Conservation (phyloP, 495 filamentous ascomycete species). For the Geoglossum glabrum region DNA sequence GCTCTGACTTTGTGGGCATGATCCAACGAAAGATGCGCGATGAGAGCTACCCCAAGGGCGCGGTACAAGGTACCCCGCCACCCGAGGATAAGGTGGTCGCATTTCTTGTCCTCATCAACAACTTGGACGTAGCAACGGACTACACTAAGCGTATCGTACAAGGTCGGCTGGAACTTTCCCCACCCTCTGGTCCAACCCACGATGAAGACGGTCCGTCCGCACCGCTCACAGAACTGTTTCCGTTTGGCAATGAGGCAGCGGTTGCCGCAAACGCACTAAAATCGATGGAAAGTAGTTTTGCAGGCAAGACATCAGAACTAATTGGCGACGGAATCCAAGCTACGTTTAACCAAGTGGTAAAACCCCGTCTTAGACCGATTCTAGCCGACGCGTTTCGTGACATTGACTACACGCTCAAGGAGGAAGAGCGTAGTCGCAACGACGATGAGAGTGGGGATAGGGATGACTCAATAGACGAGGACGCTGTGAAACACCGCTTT, state of each 20-base stretch:
- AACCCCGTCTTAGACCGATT: conserved; percentile 65
- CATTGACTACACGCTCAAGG: conserved; percentile 48
- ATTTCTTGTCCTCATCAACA: conserved; percentile 88
- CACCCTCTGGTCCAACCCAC: background rate
- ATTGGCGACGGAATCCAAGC: conserved; percentile 64
- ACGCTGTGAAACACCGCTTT: conserved; percentile 51
- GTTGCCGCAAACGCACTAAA: conserved; percentile 46
- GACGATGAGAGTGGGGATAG: conserved; percentile 27
- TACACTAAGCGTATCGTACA: conserved; percentile 75
- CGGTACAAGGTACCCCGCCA: conserved; percentile 54
- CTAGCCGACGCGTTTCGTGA: conserved; percentile 80
- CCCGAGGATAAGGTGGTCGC: conserved; percentile 65
- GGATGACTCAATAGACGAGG: conserved; percentile 24
- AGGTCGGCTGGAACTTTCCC: conserved; percentile 28
- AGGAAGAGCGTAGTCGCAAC: conserved; percentile 24
- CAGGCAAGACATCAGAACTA: conserved; percentile 57
- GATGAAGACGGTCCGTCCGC: conserved; percentile 7
- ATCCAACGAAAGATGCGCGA: conserved; percentile 94
- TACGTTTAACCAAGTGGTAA: conserved; percentile 72
- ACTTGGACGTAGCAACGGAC: conserved; percentile 73
- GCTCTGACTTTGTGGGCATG: conserved; percentile 89
- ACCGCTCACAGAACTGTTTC: conserved; percentile 46
- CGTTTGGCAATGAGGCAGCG: conserved; percentile 49
- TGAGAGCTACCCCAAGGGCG: conserved; percentile 65
- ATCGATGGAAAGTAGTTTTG: conserved; percentile 48